These are phyloP conservation scores for Immersiporthe knoxdaviesiana DNA, from an alignment of 2,329 filamentous ascomycete species.

Conservation along the genomic window DNA sequence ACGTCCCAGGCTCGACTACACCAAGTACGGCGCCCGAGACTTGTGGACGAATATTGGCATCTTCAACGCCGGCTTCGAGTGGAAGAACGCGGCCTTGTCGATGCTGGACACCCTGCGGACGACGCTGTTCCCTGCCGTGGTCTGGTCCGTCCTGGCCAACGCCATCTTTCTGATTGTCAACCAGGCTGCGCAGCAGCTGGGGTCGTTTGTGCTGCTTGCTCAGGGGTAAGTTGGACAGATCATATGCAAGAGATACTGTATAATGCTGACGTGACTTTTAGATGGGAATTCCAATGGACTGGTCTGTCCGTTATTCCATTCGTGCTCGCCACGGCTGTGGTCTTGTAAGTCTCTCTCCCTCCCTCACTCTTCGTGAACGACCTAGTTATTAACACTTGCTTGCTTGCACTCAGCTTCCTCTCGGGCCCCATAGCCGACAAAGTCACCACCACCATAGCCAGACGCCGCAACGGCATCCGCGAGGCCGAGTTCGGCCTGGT, in stretches of 20 bases:
- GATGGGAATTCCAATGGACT: slow-evolving; percentile 37
- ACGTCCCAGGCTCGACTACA: slow-evolving; percentile 37
- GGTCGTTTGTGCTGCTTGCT: slow-evolving; percentile 34
- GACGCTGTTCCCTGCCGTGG: slow-evolving; percentile 39
- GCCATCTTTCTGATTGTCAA: slow-evolving; percentile 36
- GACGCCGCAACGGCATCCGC: slow-evolving; percentile 34
- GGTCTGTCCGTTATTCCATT: slow-evolving; percentile 37
- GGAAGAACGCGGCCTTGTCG: slow-evolving; percentile 33
- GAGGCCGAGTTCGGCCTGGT: slow-evolving; percentile 41
- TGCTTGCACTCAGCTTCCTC: slow-evolving; percentile 28
- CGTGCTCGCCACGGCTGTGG: slow-evolving; percentile 31
- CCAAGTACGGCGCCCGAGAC: slow-evolving; percentile 35
- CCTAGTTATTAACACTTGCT: neutral
- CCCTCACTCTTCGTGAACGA: no score
- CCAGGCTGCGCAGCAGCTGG: slow-evolving; percentile 36
- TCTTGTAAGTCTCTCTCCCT: slow-evolving; percentile 17
- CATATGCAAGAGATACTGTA: no score
- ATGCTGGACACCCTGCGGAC: slow-evolving; percentile 39
- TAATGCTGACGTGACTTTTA: neutral
- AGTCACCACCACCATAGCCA: slow-evolving; percentile 37
- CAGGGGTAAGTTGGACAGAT: slow-evolving; percentile 32
- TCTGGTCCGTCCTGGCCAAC: slow-evolving; percentile 40
- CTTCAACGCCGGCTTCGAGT: slow-evolving; percentile 38
- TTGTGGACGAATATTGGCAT: slow-evolving; percentile 40
- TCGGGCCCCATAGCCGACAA: slow-evolving; percentile 38